Percentiles rank a stretch among this genome's conserved stretches.
Evolutionary conservation across 2,329 filamentous ascomycete genomes (phyloP).

Genomic region (Acephala macrosclerotiorum): DNA sequence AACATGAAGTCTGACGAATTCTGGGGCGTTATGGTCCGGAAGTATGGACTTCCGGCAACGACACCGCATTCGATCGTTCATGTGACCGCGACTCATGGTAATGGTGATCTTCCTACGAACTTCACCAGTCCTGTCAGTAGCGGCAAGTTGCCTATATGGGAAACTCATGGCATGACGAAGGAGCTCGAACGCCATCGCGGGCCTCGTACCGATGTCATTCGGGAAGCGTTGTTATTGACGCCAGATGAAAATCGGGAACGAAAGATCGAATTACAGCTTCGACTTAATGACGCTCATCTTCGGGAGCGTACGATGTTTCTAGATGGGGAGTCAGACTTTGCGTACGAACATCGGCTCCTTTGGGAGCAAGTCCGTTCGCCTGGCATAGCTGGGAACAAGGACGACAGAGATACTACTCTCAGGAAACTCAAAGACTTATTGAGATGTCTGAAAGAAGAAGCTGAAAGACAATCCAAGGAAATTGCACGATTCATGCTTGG

Average conservation of each 20-base stretch:
- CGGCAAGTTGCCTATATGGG: not conserved
- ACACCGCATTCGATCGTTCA: not conserved
- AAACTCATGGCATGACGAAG: not conserved
- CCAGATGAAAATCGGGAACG: too few species aligned
- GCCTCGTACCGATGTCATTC: too few species aligned
- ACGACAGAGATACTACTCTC: not conserved
- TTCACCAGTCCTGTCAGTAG: too few species aligned
- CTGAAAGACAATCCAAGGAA: not conserved
- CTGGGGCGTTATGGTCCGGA: not conserved
- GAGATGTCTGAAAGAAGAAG: not conserved
- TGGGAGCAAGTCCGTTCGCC: not conserved
- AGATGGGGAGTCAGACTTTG: not conserved
- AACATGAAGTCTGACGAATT: slow-evolving; percentile 1
- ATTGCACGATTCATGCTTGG: not conserved
- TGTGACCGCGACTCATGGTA: not conserved
- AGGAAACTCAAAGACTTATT: not conserved
- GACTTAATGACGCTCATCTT: too few species aligned
- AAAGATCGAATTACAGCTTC: too few species aligned
- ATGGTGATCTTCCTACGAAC: not conserved
- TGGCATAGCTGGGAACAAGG: not conserved
- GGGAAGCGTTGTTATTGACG: too few species aligned
- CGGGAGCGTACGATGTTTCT: too few species aligned
- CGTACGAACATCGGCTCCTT: not conserved
- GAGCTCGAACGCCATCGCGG: too few species aligned
- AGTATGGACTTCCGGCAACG: not conserved